Evolutionary conservation across 768 basidiomycete genomes (phyloP), one percentile per base, ranked within the genome.

Genomic region (Mycena filopes): DNA sequence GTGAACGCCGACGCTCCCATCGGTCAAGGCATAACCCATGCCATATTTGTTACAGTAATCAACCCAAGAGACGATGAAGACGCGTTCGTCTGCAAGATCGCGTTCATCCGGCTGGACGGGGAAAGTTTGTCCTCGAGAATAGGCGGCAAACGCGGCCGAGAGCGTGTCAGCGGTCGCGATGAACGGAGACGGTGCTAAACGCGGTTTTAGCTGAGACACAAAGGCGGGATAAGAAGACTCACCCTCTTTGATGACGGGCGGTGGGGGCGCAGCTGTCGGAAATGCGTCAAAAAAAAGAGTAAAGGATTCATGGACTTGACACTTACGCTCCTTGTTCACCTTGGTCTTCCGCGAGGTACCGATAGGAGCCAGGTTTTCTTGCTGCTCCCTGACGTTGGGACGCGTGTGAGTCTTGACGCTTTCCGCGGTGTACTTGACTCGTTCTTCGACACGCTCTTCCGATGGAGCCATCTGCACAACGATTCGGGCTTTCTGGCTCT

Each of bases 31-130:
- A 76, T 98, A 99, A 1, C 97, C 98, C 94, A 98, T 99, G n/a
- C 97, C 98, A 78, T 98, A 99, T 83, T 98, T 98, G 78, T 96
- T 94, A 76, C 95, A 97, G 74, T 99, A 99, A 77, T 99, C 98
- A 43, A 99, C 92, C 98, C 98, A 99, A n/a, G 93, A 94, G 3
- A 93, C 94, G 67, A 99, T 95, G 79, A 98, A 99, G 47, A 97
- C 91, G 55, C 85, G 85, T 62, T 94, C 92, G 20, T 88, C 84
- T 0, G 83, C 84, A 2, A 94, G 70, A 38, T 72, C 77, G 29
- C 88, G 88, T 46, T 83, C 80, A 11, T 21, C 56, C 6, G 23
- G 18, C n/a, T 54, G 55, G 28, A 60, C 25, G 15, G 66, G 46
- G 46, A 66, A 94, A n/a, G 91, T 72, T 59, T 81, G 83, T 1